Base-by-base conservation (phyloP, 257 asterid genomes). In the Primulina eburnea region DNA sequence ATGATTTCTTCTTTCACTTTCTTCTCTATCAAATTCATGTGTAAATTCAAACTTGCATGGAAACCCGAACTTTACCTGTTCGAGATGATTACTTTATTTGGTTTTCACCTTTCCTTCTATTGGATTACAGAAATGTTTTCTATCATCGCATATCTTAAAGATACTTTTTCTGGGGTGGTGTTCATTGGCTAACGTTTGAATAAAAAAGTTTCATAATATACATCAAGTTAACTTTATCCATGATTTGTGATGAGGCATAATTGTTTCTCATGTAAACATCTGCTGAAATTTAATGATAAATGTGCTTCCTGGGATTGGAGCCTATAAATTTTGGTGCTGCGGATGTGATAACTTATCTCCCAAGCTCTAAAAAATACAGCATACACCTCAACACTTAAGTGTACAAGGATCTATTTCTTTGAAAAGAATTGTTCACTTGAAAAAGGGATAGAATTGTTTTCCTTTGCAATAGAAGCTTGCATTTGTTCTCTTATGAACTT, bases 31-130 rank as follows among this genome's bases (percentile, higher is more conserved):
- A 72, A 72, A 50, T 50, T 69, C 43, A 38, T 17, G 53, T 37
- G 62, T 61, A 60, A 59, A 74, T 40, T 67, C 33, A 55, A 32
- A 69, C 29, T 72, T 52, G 16, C 12, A 76, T 73, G 73, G 43
- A 33, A 21, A 64, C 34, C 12, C 3, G 18, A 7, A 35, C 56
- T 34, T 68, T 62, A 8, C 8, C 35, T 78, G 14, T 34, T 57
- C 34, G 65, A 62, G 59, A 69, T 72, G 55, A 60, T 34, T 69
- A 57, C 59, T 62, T 47, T 50, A 38, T 38, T 43, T 43, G 24
- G 16, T 21, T 62, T 5, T 16, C 18, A 33, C 67, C 50, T 62
- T 20, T 9, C 50, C 47, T 62, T 62, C 28, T 32, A 7, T 33
- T 62, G 6, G 5, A 24, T 33, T 6, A 62, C 43, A 33, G 68